Evolutionary conservation across 2,329 filamentous ascomycete genomes (phyloP).

Genomic region (Calonectria ilicicola): DNA sequence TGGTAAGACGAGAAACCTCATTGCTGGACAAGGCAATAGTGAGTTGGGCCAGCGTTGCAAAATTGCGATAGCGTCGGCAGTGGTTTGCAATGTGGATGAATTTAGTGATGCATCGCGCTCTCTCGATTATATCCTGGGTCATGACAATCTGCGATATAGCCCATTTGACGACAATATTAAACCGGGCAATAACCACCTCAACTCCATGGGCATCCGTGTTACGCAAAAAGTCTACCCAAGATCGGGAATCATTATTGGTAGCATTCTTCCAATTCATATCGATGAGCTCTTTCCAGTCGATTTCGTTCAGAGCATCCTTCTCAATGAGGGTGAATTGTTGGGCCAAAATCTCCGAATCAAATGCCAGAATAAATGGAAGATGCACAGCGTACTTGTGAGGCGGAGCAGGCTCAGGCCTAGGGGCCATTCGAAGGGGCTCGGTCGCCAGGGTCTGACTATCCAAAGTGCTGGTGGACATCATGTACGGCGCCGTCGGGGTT

Average conservation of each 20-base stretch:
- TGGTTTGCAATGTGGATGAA: constrained; percentile 84
- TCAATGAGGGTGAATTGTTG: constrained; percentile 89
- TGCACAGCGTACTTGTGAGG: constrained; percentile 65
- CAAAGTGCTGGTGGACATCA: constrained; percentile 35
- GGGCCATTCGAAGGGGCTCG: constrained; percentile 52
- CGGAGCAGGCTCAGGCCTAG: constrained; percentile 43
- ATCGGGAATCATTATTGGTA: constrained; percentile 72
- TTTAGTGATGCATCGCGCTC: constrained; percentile 82
- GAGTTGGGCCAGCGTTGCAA: constrained; percentile 85
- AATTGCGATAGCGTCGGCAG: constrained; percentile 82
- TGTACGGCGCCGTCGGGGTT: constrained; percentile 57
- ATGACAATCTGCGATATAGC: constrained; percentile 83
- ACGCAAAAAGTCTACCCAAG: constrained; percentile 86
- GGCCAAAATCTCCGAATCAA: constrained; percentile 82
- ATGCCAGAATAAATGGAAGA: constrained; percentile 83
- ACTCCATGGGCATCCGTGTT: constrained; percentile 80
- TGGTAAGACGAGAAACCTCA: constrained; percentile 75
- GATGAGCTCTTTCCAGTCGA: constrained; percentile 89
- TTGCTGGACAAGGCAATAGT: constrained; percentile 81
- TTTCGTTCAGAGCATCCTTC: constrained; percentile 86
- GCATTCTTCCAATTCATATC: constrained; percentile 85
- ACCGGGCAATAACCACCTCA: constrained; percentile 86
- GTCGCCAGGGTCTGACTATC: constrained; percentile 45
- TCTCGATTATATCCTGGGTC: constrained; percentile 77
- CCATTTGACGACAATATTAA: constrained; percentile 92